A percentile compares a stretch with the other conserved stretches of the same genome.
Evolutionary conservation across 768 basidiomycete genomes (phyloP).

Genomic region (Mycena polygramma): DNA sequence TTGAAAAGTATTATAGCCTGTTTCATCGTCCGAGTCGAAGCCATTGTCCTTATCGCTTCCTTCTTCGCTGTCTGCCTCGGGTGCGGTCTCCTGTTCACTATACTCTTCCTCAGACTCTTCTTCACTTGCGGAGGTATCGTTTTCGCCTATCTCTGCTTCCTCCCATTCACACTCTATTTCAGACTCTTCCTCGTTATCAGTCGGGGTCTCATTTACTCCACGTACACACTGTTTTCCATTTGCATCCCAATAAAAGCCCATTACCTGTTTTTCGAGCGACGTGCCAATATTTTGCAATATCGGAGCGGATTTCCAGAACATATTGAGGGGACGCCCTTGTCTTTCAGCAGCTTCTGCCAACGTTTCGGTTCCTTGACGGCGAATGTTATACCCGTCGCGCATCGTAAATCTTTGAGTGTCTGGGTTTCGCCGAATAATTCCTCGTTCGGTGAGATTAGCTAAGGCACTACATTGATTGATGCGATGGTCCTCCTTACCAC

Average conservation of each 20-base stretch:
- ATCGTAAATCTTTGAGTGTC: neutral
- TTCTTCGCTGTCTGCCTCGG: no score
- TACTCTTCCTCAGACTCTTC: no score
- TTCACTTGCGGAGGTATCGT: no score
- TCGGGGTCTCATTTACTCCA: no score
- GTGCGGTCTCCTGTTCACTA: no score
- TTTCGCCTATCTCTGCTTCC: no score
- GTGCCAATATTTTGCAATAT: neutral
- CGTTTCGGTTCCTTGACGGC: neutral
- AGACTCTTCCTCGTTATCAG: neutral
- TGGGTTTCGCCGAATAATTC: neutral
- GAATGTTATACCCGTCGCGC: neutral
- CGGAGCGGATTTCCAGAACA: neutral
- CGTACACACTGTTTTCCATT: neutral
- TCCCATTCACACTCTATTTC: no score
- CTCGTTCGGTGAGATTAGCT: neutral
- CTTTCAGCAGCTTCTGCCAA: slow-evolving; percentile 4
- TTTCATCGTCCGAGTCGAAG: neutral
- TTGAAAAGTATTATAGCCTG: slow-evolving; percentile 8
- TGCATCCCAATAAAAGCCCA: slow-evolving; percentile 10
- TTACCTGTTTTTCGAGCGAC: slow-evolving; percentile 5
- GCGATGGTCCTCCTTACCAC: neutral
- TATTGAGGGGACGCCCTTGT: neutral
- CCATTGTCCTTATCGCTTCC: no score
- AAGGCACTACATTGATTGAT: neutral